Percentiles rank a stretch among this genome's conserved stretches.
Conservation (phyloP, 2,329 filamentous ascomycete species). For the Cladorrhinum sp. region DNA sequence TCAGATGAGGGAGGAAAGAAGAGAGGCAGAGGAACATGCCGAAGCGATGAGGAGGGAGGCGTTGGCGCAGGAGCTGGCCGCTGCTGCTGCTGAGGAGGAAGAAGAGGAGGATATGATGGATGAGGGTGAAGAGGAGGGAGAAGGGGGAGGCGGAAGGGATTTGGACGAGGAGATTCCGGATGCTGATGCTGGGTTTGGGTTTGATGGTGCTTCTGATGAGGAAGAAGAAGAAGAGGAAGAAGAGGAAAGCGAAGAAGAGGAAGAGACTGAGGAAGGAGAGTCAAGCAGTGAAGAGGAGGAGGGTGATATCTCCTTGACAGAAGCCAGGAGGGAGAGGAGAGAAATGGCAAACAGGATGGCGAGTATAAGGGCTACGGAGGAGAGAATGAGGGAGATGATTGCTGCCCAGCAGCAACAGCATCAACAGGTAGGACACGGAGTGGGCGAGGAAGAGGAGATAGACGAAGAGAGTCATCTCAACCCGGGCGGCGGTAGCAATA, state of each 20-base stretch:
- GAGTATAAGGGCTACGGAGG: conserved; percentile 55
- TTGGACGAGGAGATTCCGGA: conserved; percentile 73
- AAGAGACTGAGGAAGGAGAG: conserved; percentile 40
- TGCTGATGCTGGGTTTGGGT: conserved; percentile 54
- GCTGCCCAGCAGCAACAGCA: not conserved
- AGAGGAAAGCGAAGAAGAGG: conserved; percentile 37
- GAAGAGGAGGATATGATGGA: conserved; percentile 39
- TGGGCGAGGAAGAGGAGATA: conserved; percentile 38
- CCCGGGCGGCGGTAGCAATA: conserved; percentile 45
- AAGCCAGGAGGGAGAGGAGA: conserved; percentile 31
- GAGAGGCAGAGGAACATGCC: conserved; percentile 83
- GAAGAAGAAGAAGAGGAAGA: conserved; percentile 41
- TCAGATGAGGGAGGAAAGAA: conserved; percentile 83
- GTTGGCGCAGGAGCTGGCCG: conserved; percentile 69
- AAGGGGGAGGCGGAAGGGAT: conserved; percentile 46
- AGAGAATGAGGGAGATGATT: conserved; percentile 59
- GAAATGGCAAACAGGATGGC: conserved; percentile 49
- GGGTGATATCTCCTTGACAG: conserved; percentile 15
- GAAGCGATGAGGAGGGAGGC: conserved; percentile 69
- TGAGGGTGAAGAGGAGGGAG: conserved; percentile 39
- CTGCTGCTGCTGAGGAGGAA: conserved; percentile 42
- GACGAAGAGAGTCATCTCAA: conserved; percentile 52
- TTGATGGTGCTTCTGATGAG: conserved; percentile 45
- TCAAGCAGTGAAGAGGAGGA: conserved; percentile 31
- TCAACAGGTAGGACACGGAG: not conserved